A percentile compares a stretch with the other conserved stretches of the same genome.
Evolutionary conservation across 768 basidiomycete species (phyloP).

Genomic region (Tylopilus intermedius): DNA sequence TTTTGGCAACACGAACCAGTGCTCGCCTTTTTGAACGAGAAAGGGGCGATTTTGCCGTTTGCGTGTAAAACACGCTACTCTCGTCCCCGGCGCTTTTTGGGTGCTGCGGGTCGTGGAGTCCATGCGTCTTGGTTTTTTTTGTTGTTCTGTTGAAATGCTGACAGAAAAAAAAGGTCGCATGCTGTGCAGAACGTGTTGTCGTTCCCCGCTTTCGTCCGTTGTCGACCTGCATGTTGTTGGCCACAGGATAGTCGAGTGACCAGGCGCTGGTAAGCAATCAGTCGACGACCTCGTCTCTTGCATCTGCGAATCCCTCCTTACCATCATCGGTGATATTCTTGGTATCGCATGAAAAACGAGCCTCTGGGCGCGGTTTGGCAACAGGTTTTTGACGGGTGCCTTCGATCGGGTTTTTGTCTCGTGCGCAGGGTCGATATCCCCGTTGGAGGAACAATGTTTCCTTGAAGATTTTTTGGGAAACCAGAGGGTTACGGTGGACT

Average conservation of each 20-base stretch:
- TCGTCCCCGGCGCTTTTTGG: constrained; percentile 66
- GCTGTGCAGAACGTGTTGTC: constrained; percentile 9
- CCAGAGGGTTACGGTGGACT: background rate
- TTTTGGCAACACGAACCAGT: background rate
- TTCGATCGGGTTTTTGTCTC: background rate
- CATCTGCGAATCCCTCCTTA: background rate
- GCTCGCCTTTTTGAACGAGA: constrained; percentile 69
- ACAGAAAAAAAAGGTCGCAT: constrained; percentile 1
- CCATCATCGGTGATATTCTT: too few species aligned
- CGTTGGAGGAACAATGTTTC: background rate
- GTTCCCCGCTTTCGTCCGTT: background rate
- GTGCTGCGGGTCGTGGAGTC: constrained; percentile 78
- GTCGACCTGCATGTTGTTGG: background rate
- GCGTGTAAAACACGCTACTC: constrained; percentile 41
- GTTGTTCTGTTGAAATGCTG: background rate
- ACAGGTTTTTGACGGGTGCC: background rate
- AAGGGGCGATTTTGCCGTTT: constrained; percentile 68
- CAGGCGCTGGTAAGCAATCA: background rate
- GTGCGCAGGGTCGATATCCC: constrained; percentile 1
- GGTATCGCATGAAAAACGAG: background rate
- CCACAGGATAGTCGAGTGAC: background rate
- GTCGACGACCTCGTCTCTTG: background rate
- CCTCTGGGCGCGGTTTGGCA: background rate
- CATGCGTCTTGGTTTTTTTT: constrained; percentile 16
- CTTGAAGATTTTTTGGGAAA: background rate